Conservation (phyloP, 2,329 filamentous ascomycete genomes). For the Eutypa lata region DNA sequence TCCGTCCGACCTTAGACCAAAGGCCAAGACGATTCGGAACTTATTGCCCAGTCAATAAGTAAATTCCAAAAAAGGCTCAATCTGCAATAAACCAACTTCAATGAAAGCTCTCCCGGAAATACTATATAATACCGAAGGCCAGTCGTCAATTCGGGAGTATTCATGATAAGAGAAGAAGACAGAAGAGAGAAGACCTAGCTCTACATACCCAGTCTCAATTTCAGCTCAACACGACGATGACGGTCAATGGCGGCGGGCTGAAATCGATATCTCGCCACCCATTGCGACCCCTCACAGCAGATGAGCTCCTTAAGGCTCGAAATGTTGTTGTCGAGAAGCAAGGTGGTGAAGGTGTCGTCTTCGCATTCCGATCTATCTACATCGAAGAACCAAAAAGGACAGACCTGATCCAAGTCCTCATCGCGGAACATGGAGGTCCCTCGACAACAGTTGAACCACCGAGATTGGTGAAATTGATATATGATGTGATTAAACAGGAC, state of each 20-base stretch:
- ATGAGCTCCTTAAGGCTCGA: constrained; percentile 24
- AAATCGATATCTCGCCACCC: constrained; percentile 18
- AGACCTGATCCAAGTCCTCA: constrained; percentile 22
- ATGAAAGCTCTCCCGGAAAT: background rate
- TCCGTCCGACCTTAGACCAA: background rate
- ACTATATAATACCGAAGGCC: background rate
- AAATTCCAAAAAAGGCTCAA: background rate
- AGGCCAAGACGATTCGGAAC: background rate
- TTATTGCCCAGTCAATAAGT: background rate
- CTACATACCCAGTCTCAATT: background rate
- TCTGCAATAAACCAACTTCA: too few relatives aligned
- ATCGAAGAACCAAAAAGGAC: constrained; percentile 25
- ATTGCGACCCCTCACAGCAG: constrained; percentile 24
- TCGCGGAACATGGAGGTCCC: constrained; percentile 26
- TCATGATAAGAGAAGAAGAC: background rate
- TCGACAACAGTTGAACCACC: constrained; percentile 21
- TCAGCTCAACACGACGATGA: background rate
- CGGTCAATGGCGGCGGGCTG: background rate
- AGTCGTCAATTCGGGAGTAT: too few relatives aligned
- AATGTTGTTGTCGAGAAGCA: constrained; percentile 20
- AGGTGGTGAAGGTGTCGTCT: constrained; percentile 16
- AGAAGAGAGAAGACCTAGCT: background rate
- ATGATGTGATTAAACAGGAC: constrained; percentile 35
- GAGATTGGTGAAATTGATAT: constrained; percentile 44
- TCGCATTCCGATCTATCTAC: constrained; percentile 25